These are phyloP conservation scores for Xylaria longipes DNA, from an alignment of 495 filamentous ascomycete genomes.

Conservation along the genomic window DNA sequence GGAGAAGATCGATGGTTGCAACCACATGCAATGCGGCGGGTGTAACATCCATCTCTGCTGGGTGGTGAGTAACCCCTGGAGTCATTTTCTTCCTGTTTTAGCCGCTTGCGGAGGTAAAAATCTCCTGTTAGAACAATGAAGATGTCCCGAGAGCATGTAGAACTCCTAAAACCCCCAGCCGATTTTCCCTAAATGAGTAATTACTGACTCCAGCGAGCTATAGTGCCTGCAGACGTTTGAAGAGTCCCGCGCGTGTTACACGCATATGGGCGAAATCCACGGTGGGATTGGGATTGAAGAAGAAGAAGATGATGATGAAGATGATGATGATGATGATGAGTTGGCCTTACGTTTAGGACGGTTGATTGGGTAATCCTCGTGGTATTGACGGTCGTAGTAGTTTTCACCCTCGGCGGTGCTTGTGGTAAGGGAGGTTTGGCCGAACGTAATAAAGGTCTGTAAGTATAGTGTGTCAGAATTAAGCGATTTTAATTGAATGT, in stretches of 20 bases:
- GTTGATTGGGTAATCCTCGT: background rate
- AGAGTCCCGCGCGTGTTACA: conserved; percentile 20
- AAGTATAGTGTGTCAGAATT: no score
- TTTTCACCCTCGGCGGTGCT: background rate
- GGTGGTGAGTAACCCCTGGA: no score
- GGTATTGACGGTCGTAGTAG: background rate
- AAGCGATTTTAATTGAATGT: no score
- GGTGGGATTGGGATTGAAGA: background rate
- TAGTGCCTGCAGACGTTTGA: conserved; percentile 34
- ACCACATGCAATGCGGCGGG: conserved; percentile 37
- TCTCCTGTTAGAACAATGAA: no score
- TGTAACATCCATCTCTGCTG: conserved; percentile 40
- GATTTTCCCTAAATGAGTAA: no score
- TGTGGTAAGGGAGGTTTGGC: background rate
- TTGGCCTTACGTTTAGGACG: background rate
- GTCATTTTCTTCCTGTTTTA: no score
- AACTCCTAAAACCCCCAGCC: no score
- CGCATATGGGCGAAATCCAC: background rate
- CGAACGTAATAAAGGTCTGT: background rate
- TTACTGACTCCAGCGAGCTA: no score
- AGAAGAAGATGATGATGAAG: background rate
- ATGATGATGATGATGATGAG: background rate
- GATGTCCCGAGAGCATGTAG: no score
- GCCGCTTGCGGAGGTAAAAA: no score
- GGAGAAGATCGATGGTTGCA: conserved; percentile 32